Conservation (phyloP, 352 stramenopile genomes). For the Peronospora tabacina region DNA sequence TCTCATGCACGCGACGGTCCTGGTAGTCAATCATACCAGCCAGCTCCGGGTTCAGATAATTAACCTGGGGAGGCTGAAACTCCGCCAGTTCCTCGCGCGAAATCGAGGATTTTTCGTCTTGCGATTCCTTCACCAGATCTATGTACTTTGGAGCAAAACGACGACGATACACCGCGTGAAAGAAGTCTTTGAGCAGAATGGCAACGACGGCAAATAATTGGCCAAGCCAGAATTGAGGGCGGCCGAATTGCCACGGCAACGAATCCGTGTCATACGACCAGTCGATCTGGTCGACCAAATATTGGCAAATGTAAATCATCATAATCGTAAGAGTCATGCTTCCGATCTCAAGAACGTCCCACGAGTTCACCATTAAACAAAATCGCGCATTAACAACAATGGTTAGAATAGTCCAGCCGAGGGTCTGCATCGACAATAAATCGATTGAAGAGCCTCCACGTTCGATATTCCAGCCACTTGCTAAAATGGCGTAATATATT, state of each 20-base stretch:
- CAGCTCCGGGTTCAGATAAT: slow-evolving; percentile 58
- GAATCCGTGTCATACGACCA: slow-evolving; percentile 72
- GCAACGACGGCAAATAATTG: slow-evolving; percentile 62
- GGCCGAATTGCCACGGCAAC: slow-evolving; percentile 71
- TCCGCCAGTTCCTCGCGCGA: slow-evolving; percentile 37
- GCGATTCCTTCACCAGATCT: slow-evolving; percentile 62
- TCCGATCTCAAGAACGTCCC: slow-evolving; percentile 54
- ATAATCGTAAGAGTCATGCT: slow-evolving; percentile 52
- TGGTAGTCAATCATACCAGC: slow-evolving; percentile 75
- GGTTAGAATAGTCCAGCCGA: slow-evolving; percentile 73
- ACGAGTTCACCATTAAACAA: slow-evolving; percentile 75
- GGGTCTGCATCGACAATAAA: slow-evolving; percentile 51
- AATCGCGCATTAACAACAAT: slow-evolving; percentile 73
- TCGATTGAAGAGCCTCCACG: slow-evolving; percentile 47
- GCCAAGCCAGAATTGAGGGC: slow-evolving; percentile 60
- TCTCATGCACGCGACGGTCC: slow-evolving; percentile 55
- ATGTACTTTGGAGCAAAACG: slow-evolving; percentile 63
- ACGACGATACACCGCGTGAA: slow-evolving; percentile 56
- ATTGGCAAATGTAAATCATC: slow-evolving; percentile 58
- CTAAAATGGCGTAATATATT: slow-evolving; percentile 56
- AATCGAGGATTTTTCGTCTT: slow-evolving; percentile 23
- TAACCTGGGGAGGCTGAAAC: slow-evolving; percentile 42
- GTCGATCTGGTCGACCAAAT: slow-evolving; percentile 54
- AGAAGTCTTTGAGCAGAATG: slow-evolving; percentile 60
- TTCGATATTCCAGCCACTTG: slow-evolving; percentile 48